Evolutionary conservation across 108 stramenopile genomes (phyloP).

Genomic region (Conticribra guillardii): DNA sequence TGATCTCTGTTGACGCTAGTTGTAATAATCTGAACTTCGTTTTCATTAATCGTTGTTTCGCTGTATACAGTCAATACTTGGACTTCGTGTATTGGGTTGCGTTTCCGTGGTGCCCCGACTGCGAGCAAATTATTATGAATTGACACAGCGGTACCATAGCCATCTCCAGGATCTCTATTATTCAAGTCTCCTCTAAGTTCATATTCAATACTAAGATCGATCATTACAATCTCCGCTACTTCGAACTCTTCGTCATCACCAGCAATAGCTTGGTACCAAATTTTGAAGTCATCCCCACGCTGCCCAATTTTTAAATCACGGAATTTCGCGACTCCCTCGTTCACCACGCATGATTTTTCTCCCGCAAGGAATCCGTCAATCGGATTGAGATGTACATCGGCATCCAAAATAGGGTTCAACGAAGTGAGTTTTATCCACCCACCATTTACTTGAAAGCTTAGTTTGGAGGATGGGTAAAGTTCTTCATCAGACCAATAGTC

Average conservation of each 20-base stretch:
- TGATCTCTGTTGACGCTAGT: constrained; percentile 42
- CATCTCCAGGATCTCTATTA: constrained; percentile 51
- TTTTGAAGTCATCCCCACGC: constrained; percentile 64
- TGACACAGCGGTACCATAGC: constrained; percentile 41
- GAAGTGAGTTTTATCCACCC: constrained; percentile 44
- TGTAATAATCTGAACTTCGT: constrained; percentile 52
- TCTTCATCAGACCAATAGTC: constrained; percentile 62
- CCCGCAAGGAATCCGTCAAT: constrained; percentile 54
- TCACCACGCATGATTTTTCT: constrained; percentile 28
- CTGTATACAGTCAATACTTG: constrained; percentile 62
- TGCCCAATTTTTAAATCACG: constrained; percentile 61
- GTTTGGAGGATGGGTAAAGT: constrained; percentile 25
- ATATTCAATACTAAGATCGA: constrained; percentile 55
- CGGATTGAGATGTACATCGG: constrained; percentile 72
- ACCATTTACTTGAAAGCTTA: constrained; percentile 37
- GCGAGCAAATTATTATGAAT: constrained; percentile 33
- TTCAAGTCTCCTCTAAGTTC: constrained; percentile 51
- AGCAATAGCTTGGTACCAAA: constrained; percentile 42
- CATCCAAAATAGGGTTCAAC: constrained; percentile 51
- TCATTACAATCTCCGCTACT: constrained; percentile 22
- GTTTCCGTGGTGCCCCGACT: constrained; percentile 61
- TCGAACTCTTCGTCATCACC: constrained; percentile 7
- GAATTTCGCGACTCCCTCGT: constrained; percentile 56
- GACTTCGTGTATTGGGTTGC: constrained; percentile 47
- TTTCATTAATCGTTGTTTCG: constrained; percentile 24